Evolutionary conservation across 768 basidiomycete species (phyloP).

Genomic region (Kwoniella dendrophila): DNA sequence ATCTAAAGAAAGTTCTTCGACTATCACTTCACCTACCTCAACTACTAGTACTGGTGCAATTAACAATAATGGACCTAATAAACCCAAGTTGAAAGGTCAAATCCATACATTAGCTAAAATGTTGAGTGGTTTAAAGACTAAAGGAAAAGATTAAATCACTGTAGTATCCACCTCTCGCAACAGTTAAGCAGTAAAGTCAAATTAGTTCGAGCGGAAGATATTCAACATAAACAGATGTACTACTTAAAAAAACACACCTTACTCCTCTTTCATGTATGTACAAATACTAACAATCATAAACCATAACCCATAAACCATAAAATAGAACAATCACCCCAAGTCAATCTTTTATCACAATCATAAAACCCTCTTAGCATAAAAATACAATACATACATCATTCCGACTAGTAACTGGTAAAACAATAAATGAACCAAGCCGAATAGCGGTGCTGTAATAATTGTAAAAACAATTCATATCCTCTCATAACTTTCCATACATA

Average conservation of each 20-base stretch:
- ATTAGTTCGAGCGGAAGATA: neutral
- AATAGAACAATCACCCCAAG: no score
- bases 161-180: no score
- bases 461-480: no score
- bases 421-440: neutral
- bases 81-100: constrained; percentile 78
- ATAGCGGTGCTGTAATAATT: constrained; percentile 6
- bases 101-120: constrained; percentile 89
- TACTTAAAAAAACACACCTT: neutral
- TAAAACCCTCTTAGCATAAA: neutral
- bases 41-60: neutral
- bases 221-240: neutral
- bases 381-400: neutral
- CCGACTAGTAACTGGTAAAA: no score
- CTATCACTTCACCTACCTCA: constrained; percentile 16
- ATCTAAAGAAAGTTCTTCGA: constrained; percentile 14
- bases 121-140: constrained; percentile 64
- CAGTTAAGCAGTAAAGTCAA: no score
- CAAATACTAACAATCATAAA: no score
- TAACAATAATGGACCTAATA: constrained; percentile 35
- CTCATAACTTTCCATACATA: neutral
- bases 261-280: no score
- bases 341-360: neutral
- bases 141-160: constrained; percentile 45
- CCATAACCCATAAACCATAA: neutral